Percentiles rank a stretch among this genome's conserved stretches.
These are phyloP conservation scores for Phoma herbarum DNA, from an alignment of 2,329 filamentous ascomycete species.

Conservation along the genomic window DNA sequence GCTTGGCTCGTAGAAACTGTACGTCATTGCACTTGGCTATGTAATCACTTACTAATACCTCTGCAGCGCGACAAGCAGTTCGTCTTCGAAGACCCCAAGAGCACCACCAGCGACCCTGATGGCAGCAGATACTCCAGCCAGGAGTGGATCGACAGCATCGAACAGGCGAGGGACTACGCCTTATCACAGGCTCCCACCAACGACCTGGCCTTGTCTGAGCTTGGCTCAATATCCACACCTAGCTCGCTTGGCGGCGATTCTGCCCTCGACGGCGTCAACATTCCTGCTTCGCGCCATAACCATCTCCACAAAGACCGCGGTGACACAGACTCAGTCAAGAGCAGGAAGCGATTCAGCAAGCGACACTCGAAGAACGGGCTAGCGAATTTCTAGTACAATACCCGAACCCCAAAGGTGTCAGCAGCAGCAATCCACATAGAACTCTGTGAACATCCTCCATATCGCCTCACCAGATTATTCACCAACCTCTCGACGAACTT, in stretches of 20 bases:
- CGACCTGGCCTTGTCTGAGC: constrained; percentile 56
- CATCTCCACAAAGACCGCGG: constrained; percentile 58
- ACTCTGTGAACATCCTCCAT: background rate
- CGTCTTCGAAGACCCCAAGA: constrained; percentile 92
- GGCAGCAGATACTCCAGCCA: constrained; percentile 75
- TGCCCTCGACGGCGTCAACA: constrained; percentile 56
- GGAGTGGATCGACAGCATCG: constrained; percentile 91
- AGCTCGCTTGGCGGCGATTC: constrained; percentile 72
- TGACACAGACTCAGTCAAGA: constrained; percentile 65
- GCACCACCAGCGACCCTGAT: constrained; percentile 69
- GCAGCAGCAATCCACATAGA: background rate
- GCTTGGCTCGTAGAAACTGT: constrained; percentile 95
- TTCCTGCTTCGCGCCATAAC: constrained; percentile 61
- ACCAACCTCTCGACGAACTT: constrained; percentile 7
- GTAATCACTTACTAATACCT: constrained; percentile 3
- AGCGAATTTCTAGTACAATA: constrained; percentile 73
- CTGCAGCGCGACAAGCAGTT: constrained; percentile 86
- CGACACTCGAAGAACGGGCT: constrained; percentile 94
- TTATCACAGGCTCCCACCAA: constrained; percentile 73
- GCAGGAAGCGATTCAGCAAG: constrained; percentile 80
- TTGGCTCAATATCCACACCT: constrained; percentile 73
- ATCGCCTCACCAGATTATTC: background rate
- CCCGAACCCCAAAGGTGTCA: background rate
- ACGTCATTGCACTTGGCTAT: constrained; percentile 56
- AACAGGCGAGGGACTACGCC: constrained; percentile 85